A percentile compares a stretch with the other conserved stretches of the same genome.
Evolutionary conservation across 2,329 filamentous ascomycete genomes (phyloP).

Genomic region (Ophiostoma tasmaniense): DNA sequence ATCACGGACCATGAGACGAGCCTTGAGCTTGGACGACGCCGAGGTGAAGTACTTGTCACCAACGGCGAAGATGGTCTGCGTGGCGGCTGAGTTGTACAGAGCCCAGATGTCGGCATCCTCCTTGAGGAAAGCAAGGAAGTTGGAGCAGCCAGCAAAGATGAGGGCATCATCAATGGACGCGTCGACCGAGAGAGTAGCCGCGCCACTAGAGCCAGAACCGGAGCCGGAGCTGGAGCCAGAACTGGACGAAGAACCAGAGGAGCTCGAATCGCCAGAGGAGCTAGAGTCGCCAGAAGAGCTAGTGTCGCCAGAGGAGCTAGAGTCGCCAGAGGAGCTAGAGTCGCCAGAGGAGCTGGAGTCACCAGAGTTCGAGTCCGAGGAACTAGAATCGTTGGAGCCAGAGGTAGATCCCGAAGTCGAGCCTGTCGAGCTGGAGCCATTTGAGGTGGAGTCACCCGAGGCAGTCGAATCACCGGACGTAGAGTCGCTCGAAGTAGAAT

Average conservation of each 20-base stretch:
- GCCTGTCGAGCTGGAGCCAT: not conserved
- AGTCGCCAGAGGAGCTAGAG: not conserved
- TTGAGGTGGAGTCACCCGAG: not conserved
- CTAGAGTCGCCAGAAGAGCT: not conserved
- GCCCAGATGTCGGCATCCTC: slow-evolving; percentile 15
- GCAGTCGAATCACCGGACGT: not conserved
- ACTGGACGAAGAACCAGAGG: not conserved
- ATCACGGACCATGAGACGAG: not conserved
- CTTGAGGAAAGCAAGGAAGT: slow-evolving; percentile 17
- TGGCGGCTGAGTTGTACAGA: slow-evolving; percentile 15
- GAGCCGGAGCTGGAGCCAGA: not conserved
- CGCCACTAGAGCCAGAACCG: not conserved
- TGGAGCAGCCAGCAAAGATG: slow-evolving; percentile 15
- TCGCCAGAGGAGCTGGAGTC: not conserved
- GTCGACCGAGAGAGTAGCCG: slow-evolving; percentile 8
- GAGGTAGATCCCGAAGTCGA: not conserved
- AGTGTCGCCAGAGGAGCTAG: not conserved
- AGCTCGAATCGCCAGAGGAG: not conserved
- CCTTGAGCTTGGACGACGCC: slow-evolving; percentile 4
- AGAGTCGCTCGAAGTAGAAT: not conserved
- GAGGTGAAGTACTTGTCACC: slow-evolving; percentile 17
- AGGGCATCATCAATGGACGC: slow-evolving; percentile 17
- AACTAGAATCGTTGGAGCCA: not conserved
- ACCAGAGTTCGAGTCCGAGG: not conserved
- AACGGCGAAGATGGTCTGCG: slow-evolving; percentile 17